Evolutionary conservation across 805 yeast species (phyloP).

Genomic region (Henningerozyma blattae): DNA sequence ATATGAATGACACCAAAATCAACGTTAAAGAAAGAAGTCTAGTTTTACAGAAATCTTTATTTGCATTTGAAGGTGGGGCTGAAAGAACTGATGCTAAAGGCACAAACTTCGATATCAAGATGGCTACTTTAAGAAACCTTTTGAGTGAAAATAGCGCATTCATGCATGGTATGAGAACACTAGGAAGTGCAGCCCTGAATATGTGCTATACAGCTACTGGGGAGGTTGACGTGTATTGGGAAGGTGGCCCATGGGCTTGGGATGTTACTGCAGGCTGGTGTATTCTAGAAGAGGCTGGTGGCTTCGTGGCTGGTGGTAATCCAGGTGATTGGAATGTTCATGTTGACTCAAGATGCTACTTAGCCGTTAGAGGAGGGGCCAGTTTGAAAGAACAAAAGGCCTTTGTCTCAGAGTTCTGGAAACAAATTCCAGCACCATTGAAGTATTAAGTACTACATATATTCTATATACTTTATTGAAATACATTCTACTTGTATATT

Average conservation of each 20-base stretch:
- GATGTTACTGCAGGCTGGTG: slow-evolving; percentile 64
- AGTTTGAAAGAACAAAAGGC: slow-evolving; percentile 28
- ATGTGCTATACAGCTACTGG: slow-evolving; percentile 48
- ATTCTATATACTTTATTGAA: background rate
- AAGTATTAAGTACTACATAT: no score
- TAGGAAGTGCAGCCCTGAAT: slow-evolving; percentile 58
- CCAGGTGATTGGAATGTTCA: slow-evolving; percentile 36
- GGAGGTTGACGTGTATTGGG: slow-evolving; percentile 51
- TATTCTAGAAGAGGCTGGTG: slow-evolving; percentile 48
- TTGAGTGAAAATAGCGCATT: slow-evolving; percentile 39
- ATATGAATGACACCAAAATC: slow-evolving; percentile 32
- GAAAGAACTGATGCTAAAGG: slow-evolving; percentile 46
- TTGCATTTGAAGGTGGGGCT: slow-evolving; percentile 52
- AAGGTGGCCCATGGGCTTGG: slow-evolving; percentile 61
- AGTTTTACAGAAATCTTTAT: slow-evolving; percentile 37
- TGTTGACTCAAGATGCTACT: slow-evolving; percentile 40
- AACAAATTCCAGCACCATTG: slow-evolving; percentile 34
- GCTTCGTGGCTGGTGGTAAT: slow-evolving; percentile 42
- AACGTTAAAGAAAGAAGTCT: slow-evolving; percentile 25
- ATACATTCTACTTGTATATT: no score
- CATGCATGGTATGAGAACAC: slow-evolving; percentile 48
- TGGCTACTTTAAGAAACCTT: slow-evolving; percentile 34
- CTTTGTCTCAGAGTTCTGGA: slow-evolving; percentile 40
- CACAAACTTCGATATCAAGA: slow-evolving; percentile 37
- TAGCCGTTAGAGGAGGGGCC: slow-evolving; percentile 45